phyloP scores from a whole-genome alignment of 352 stramenopile genomes.

The Globisporangium iwayamae region DNA sequence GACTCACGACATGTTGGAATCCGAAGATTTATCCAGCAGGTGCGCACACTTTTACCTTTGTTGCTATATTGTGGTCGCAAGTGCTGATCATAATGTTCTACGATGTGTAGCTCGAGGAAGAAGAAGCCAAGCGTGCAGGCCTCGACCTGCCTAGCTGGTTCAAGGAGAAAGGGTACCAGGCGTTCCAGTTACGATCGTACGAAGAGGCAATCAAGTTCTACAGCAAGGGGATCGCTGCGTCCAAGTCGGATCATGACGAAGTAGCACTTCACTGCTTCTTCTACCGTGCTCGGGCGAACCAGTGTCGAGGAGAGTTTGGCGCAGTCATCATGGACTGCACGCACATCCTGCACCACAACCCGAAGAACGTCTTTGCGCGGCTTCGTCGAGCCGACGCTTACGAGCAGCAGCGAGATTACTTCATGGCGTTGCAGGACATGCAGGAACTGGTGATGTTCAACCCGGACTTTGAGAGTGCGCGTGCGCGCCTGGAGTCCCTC shows the following conservation, averaged over 20 bases:
- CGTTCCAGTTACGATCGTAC: slow-evolving; percentile 89
- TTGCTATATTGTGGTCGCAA: neutral
- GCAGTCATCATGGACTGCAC: slow-evolving; percentile 54
- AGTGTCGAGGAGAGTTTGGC: slow-evolving; percentile 45
- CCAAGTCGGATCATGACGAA: slow-evolving; percentile 41
- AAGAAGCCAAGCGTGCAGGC: slow-evolving; percentile 33
- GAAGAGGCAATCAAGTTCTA: slow-evolving; percentile 90
- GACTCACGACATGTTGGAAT: slow-evolving; percentile 40
- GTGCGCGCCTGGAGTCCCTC: slow-evolving; percentile 34
- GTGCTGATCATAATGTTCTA: too few relatives aligned
- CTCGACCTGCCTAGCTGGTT: slow-evolving; percentile 39
- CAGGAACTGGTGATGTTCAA: slow-evolving; percentile 49
- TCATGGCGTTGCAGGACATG: slow-evolving; percentile 55
- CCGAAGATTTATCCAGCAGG: slow-evolving; percentile 35
- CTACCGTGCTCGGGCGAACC: slow-evolving; percentile 50
- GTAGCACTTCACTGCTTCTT: slow-evolving; percentile 55
- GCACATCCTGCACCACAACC: slow-evolving; percentile 43
- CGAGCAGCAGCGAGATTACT: slow-evolving; percentile 55
- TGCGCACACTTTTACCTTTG: neutral
- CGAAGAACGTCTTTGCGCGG: slow-evolving; percentile 49
- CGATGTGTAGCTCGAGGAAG: slow-evolving; percentile 32
- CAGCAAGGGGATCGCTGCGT: slow-evolving; percentile 81
- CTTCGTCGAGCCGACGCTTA: slow-evolving; percentile 51
- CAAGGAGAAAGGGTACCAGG: slow-evolving; percentile 85
- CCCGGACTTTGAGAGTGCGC: slow-evolving; percentile 50